These are phyloP conservation scores for Alternaria gaisen DNA, from an alignment of 2,329 filamentous ascomycete genomes.

Conservation along the genomic window DNA sequence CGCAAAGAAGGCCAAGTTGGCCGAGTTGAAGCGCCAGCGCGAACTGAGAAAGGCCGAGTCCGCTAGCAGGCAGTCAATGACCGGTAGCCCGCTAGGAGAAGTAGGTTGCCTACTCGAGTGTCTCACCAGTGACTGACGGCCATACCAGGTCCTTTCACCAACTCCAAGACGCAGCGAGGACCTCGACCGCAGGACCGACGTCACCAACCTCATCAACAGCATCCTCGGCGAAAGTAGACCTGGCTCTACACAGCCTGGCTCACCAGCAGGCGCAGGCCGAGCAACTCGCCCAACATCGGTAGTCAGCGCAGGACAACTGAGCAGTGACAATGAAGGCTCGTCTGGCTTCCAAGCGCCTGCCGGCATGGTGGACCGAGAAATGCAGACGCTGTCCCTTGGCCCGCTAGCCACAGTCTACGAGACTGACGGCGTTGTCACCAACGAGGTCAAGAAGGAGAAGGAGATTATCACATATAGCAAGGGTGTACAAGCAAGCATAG, in stretches of 20 bases:
- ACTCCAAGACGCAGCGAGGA: constrained; percentile 71
- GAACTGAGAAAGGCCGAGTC: constrained; percentile 81
- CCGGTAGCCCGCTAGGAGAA: constrained; percentile 71
- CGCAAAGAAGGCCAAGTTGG: constrained; percentile 96
- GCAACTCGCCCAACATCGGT: constrained; percentile 86
- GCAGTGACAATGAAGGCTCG: constrained; percentile 68
- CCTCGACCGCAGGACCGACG: constrained; percentile 69
- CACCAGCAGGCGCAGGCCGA: constrained; percentile 53
- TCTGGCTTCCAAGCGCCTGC: constrained; percentile 26
- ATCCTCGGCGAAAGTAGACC: constrained; percentile 82
- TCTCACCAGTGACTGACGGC: constrained; percentile 18
- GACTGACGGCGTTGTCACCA: constrained; percentile 76
- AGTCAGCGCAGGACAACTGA: constrained; percentile 81
- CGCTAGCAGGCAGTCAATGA: constrained; percentile 69
- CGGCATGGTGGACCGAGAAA: constrained; percentile 53
- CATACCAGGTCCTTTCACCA: constrained; percentile 70
- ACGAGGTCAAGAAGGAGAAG: constrained; percentile 68
- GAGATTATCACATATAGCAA: constrained; percentile 98
- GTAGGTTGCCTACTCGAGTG: constrained; percentile 57
- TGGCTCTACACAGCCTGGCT: constrained; percentile 68
- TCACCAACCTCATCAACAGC: constrained; percentile 85
- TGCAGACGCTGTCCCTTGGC: constrained; percentile 77
- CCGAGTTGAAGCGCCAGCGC: constrained; percentile 91
- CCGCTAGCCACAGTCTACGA: constrained; percentile 82
- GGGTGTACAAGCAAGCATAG: constrained; percentile 87